Percentiles rank a stretch among this genome's conserved stretches.
phyloP scores from a whole-genome alignment of 169 alveolate genomes.

The Babesia bigemina region DNA sequence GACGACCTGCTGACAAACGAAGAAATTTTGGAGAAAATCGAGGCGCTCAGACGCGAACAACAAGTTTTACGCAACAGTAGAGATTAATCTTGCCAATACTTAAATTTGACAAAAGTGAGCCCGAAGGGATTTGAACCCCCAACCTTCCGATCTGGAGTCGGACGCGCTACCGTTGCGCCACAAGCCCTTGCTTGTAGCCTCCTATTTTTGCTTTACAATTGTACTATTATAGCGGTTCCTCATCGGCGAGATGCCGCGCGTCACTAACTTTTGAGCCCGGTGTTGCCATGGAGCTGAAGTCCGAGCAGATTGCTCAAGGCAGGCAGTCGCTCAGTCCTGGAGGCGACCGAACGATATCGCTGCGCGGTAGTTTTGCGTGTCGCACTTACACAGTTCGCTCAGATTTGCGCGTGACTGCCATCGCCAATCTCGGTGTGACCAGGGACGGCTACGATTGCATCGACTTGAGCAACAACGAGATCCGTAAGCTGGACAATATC shows the following conservation, averaged over 20 bases:
- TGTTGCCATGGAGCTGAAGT: slow-evolving; percentile 48
- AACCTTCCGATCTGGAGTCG: slow-evolving; percentile 94
- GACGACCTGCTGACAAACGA: slow-evolving; percentile 54
- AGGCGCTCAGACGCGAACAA: background rate
- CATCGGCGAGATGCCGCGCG: background rate
- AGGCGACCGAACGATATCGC: slow-evolving; percentile 63
- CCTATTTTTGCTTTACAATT: slow-evolving; percentile 4
- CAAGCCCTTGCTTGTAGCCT: slow-evolving; percentile 71
- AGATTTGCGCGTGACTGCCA: slow-evolving; percentile 83
- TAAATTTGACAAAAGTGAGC: slow-evolving; percentile 70
- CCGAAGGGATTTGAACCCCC: slow-evolving; percentile 94
- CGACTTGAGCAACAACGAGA: slow-evolving; percentile 88
- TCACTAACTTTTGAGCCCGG: background rate
- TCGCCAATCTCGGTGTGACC: slow-evolving; percentile 88
- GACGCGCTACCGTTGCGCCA: slow-evolving; percentile 95
- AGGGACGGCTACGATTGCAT: slow-evolving; percentile 88
- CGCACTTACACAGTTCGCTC: background rate
- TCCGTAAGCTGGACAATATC: slow-evolving; percentile 81
- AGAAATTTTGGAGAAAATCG: slow-evolving; percentile 49
- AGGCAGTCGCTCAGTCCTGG: slow-evolving; percentile 58
- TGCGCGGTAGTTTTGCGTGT: slow-evolving; percentile 48
- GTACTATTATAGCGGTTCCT: background rate
- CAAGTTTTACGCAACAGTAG: background rate
- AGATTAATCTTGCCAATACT: background rate
- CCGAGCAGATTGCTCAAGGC: slow-evolving; percentile 49